A percentile compares a stretch with the other conserved stretches of the same genome.
Evolutionary conservation across 1,284 basidiomycete species (phyloP).

Genomic region (Xanthoconium separans): DNA sequence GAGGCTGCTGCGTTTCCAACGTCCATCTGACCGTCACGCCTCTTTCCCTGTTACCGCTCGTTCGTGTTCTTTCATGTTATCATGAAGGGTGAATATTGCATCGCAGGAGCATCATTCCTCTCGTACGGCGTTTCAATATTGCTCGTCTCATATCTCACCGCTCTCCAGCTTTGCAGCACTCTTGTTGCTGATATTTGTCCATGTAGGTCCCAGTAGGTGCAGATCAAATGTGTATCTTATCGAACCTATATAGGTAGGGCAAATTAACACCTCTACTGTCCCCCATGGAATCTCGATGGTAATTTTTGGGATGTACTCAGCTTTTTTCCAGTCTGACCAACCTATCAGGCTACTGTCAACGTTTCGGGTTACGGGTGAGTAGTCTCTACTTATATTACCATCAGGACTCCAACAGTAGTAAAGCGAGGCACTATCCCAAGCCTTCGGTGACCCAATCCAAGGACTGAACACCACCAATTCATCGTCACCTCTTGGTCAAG

Average conservation of each 20-base stretch:
- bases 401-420: slow-evolving; percentile 12
- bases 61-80: slow-evolving; percentile 25
- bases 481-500: slow-evolving; percentile 55
- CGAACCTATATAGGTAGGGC: slow-evolving; percentile 58
- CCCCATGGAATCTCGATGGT: slow-evolving; percentile 75
- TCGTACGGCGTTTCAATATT: slow-evolving; percentile 48
- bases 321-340: slow-evolving; percentile 15
- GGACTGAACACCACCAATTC: slow-evolving; percentile 70
- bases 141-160: slow-evolving; percentile 23
- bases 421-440: slow-evolving; percentile 51
- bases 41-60: slow-evolving; percentile 17
- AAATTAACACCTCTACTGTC: slow-evolving; percentile 73
- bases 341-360: slow-evolving; percentile 61
- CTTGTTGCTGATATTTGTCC: slow-evolving; percentile 73
- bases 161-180: slow-evolving; percentile 57
- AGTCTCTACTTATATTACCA: slow-evolving; percentile 1
- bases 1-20: slow-evolving; percentile 29
- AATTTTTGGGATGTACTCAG: slow-evolving; percentile 14
- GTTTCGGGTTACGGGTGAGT: slow-evolving; percentile 66
- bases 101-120: slow-evolving; percentile 63
- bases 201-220: slow-evolving; percentile 48
- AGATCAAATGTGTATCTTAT: slow-evolving; percentile 33
- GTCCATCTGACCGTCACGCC: slow-evolving; percentile 15
- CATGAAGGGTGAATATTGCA: slow-evolving; percentile 67
- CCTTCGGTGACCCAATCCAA: slow-evolving; percentile 57